Evolutionary conservation across 768 basidiomycete species (phyloP).

Genomic region (Hortiboletus flavorubellus): DNA sequence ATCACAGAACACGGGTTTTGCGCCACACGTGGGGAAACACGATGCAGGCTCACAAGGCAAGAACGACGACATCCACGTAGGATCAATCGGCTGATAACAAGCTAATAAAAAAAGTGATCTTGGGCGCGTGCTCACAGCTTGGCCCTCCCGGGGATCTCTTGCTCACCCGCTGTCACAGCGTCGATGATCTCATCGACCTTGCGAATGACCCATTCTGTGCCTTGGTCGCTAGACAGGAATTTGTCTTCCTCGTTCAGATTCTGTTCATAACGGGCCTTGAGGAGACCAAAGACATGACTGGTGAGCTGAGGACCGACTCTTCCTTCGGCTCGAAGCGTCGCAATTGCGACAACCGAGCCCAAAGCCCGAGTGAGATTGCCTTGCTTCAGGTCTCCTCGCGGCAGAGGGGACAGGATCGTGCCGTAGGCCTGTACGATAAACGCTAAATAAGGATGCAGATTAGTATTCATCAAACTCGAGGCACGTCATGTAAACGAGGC

Average conservation of each 20-base stretch:
- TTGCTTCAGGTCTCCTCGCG: slow-evolving; percentile 64
- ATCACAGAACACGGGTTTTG: slow-evolving; percentile 29
- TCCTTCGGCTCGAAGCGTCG: slow-evolving; percentile 80
- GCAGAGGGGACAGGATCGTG: slow-evolving; percentile 70
- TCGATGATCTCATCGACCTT: slow-evolving; percentile 80
- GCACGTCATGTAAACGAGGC: slow-evolving; percentile 32
- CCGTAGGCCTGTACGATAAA: slow-evolving; percentile 89
- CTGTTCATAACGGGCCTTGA: slow-evolving; percentile 70
- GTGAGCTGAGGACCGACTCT: slow-evolving; percentile 83
- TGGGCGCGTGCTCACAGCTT: slow-evolving; percentile 51
- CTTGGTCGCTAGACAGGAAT: slow-evolving; percentile 83
- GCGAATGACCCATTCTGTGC: slow-evolving; percentile 84
- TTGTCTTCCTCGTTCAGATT: slow-evolving; percentile 65
- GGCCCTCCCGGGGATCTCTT: slow-evolving; percentile 42
- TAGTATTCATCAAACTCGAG: slow-evolving; percentile 31
- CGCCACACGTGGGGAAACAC: slow-evolving; percentile 34
- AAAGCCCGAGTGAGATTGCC: slow-evolving; percentile 83
- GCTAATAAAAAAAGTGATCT: slow-evolving; percentile 24
- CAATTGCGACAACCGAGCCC: slow-evolving; percentile 81
- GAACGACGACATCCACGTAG: slow-evolving; percentile 17
- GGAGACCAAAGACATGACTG: slow-evolving; percentile 86
- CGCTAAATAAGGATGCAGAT: slow-evolving; percentile 42
- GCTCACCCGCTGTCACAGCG: slow-evolving; percentile 53
- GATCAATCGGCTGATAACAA: slow-evolving; percentile 33
- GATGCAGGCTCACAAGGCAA: slow-evolving; percentile 24